phyloP scores from a whole-genome alignment of 2,329 filamentous ascomycete species.

The Chalara sp. region DNA sequence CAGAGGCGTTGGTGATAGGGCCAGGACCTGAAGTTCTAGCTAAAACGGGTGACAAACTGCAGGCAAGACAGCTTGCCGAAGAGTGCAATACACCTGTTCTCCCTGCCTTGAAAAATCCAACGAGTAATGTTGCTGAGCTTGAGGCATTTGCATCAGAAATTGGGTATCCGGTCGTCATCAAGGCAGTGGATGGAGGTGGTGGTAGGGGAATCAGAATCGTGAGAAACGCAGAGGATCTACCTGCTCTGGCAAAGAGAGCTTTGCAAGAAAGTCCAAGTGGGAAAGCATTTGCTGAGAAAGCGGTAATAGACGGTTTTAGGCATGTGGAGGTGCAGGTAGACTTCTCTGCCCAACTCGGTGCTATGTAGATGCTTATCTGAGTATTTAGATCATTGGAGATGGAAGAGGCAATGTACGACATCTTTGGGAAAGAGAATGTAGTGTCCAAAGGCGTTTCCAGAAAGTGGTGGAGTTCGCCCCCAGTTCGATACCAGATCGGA shows the following conservation, averaged over 20 bases:
- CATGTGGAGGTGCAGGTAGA: constrained; percentile 44
- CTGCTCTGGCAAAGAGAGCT: constrained; percentile 45
- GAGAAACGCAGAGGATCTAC: constrained; percentile 40
- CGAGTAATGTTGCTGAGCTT: constrained; percentile 56
- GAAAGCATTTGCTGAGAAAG: constrained; percentile 50
- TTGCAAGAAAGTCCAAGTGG: constrained; percentile 54
- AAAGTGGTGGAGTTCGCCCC: constrained; percentile 56
- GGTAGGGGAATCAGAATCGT: constrained; percentile 59
- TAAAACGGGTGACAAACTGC: constrained; percentile 37
- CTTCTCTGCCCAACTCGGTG: background rate
- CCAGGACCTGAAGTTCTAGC: constrained; percentile 39
- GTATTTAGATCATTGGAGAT: constrained; percentile 35
- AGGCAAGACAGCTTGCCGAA: constrained; percentile 58
- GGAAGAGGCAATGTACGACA: constrained; percentile 39
- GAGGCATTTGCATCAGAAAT: constrained; percentile 34
- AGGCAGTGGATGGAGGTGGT: constrained; percentile 56
- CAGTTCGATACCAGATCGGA: constrained; percentile 51
- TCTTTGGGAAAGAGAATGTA: constrained; percentile 43
- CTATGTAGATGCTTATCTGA: no score
- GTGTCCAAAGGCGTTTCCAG: constrained; percentile 43
- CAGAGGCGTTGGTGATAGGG: constrained; percentile 63
- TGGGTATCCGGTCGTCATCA: constrained; percentile 45
- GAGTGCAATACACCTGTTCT: constrained; percentile 63
- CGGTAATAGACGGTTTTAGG: constrained; percentile 51
- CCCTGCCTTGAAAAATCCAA: constrained; percentile 59